Conservation (phyloP, 371 early-diverging fungal species). For the Smittium mucronatum region DNA sequence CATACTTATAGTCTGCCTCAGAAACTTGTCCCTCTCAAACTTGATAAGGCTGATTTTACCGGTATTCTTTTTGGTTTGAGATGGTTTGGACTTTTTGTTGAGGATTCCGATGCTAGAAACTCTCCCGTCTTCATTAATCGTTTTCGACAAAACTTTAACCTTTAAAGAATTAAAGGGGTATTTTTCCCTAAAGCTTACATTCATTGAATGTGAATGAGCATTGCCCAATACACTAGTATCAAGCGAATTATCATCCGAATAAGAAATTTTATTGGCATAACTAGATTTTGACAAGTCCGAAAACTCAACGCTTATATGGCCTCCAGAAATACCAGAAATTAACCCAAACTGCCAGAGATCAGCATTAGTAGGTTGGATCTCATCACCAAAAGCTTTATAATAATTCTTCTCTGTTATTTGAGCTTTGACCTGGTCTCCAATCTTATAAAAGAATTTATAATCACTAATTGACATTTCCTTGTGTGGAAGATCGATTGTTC, state of each 20-base stretch:
- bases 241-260: neutral
- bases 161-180: slow-evolving; percentile 30
- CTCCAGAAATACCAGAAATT: slow-evolving; percentile 24
- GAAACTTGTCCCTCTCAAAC: slow-evolving; percentile 2
- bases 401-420: slow-evolving; percentile 18
- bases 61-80: slow-evolving; percentile 1
- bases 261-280: neutral
- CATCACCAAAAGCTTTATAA: neutral
- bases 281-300: neutral
- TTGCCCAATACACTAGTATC: neutral
- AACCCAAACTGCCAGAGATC: slow-evolving; percentile 26
- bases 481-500: slow-evolving; percentile 23
- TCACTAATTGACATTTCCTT: slow-evolving; percentile 29
- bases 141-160: slow-evolving; percentile 25
- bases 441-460: slow-evolving; percentile 24
- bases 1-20: neutral
- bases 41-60: neutral
- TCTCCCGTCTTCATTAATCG: slow-evolving; percentile 26
- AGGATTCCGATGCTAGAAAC: slow-evolving; percentile 1
- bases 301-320: slow-evolving; percentile 23
- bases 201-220: slow-evolving; percentile 14
- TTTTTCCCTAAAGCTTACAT: slow-evolving; percentile 29
- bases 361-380: slow-evolving; percentile 7
- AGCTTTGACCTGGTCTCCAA: slow-evolving; percentile 25
- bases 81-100: neutral